phyloP scores from a whole-genome alignment of 1,284 basidiomycete genomes.

The Vanrija sp. region DNA sequence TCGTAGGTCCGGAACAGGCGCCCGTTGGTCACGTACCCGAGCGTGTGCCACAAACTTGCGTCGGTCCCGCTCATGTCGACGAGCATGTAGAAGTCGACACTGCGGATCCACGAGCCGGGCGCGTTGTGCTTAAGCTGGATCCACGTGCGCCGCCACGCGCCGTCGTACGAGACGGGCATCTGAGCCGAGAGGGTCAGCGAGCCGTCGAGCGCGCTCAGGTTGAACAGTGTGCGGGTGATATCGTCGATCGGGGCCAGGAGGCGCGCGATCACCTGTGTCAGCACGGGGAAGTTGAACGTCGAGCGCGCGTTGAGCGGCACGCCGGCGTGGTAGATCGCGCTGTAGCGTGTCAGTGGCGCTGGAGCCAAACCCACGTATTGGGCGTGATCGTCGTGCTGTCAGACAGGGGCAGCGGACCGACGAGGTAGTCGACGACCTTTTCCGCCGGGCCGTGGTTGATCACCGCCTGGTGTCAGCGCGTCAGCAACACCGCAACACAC shows the following conservation, averaged over 20 bases:
- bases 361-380: conserved; percentile 8
- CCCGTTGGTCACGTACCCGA: conserved; percentile 57
- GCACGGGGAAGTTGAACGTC: conserved; percentile 36
- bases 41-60: conserved; percentile 54
- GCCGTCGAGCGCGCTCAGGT: conserved; percentile 52
- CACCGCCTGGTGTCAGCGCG: conserved; percentile 50
- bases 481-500: conserved; percentile 17
- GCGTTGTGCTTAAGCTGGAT: conserved; percentile 18
- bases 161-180: conserved; percentile 60
- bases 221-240: conserved; percentile 47
- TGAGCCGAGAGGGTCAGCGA: conserved; percentile 52
- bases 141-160: conserved; percentile 54
- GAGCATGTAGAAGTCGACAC: conserved; percentile 53
- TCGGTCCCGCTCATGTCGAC: conserved; percentile 59
- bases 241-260: conserved; percentile 13
- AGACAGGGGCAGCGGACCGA: conserved; percentile 40
- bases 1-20: conserved; percentile 55
- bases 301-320: conserved; percentile 22
- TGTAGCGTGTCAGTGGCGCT: too few relatives aligned
- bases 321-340: conserved; percentile 19
- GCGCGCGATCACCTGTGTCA: conserved; percentile 42
- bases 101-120: conserved; percentile 53
- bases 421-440: conserved; percentile 39
- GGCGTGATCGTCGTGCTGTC: conserved; percentile 14
- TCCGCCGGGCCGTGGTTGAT: conserved; percentile 51